Evolutionary conservation across 192 early-diverging fungal genomes (phyloP), one percentile per base, ranked within the genome.

Genomic region (Rhizoclosmatium sp.): DNA sequence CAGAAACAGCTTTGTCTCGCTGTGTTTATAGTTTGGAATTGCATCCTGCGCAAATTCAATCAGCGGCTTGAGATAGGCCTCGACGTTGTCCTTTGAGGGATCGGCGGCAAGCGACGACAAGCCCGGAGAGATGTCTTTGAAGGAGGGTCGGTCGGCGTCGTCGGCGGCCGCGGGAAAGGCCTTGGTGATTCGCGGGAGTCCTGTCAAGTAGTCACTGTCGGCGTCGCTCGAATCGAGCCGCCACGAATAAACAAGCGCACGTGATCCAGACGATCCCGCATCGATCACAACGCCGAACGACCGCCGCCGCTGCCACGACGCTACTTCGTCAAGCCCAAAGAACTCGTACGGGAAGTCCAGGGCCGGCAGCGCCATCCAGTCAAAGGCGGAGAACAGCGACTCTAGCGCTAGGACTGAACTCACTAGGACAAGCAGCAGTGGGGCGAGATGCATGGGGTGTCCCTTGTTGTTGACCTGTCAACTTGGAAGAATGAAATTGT

Each of bases 231-330:
- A 58, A 16, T 44, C 19, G 1, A 68, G 66, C 2, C 41, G 47
- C 82, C 82, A 86, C 23, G 82, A 82, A 78, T 98, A 99, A 21
- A 99, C 84, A 83, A 96, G 93, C 0, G 94, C 85, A 59, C 98
- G 91, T n/a, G 97, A 97, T 4, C 98, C 98, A 3, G 97, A 97
- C 71, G 92, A 93, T 19, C 98, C 98, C 9, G 97, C 97, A 80
- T 99, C 98, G 54, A 99, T 94, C 44, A 99, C 92, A 62, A 98
- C 88, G 59, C 91, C 95, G 84, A 94, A 99, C 31, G 86, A 85
- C 44, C 95, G 76, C 46, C 72, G 23, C 65, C 12, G 21, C 14
- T 59, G 40, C 83, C 82, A 84, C 39, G 31, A 59, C 54, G 59
- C 23, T 7, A 54, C 9, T 84, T 81, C 16, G 81, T 87, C 10